Conservation (phyloP, 2,329 filamentous ascomycete genomes). For the Metarhizium humberi region DNA sequence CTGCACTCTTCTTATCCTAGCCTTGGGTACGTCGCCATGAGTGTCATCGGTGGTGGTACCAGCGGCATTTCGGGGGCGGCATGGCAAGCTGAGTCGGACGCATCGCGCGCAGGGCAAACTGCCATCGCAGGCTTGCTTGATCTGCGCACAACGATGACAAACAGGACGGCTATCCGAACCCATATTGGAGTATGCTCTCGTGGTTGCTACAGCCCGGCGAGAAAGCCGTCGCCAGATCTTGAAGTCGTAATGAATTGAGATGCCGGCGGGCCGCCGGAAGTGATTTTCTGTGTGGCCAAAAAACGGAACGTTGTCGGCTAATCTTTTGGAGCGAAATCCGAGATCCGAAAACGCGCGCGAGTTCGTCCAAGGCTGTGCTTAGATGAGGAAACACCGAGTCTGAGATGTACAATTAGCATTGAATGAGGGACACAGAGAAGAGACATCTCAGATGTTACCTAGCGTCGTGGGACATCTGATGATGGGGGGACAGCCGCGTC, state of each 20-base stretch:
- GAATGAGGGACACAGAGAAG: not conserved
- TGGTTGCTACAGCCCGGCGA: not conserved
- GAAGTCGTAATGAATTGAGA: not conserved
- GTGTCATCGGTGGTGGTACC: slow-evolving; percentile 4
- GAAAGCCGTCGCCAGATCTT: not conserved
- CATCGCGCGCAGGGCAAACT: slow-evolving; percentile 23
- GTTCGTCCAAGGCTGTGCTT: not conserved
- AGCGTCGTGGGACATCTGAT: not conserved
- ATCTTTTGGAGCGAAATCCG: not conserved
- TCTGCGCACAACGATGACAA: slow-evolving; percentile 25
- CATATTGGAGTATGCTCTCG: slow-evolving; percentile 10
- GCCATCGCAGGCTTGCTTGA: slow-evolving; percentile 27
- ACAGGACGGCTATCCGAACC: slow-evolving; percentile 19
- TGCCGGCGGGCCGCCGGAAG: not conserved
- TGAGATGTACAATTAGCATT: not conserved
- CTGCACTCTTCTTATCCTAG: slow-evolving; percentile 23
- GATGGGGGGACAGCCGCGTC: not conserved
- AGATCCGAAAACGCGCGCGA: not conserved
- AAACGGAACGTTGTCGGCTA: not conserved
- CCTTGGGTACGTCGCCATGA: slow-evolving; percentile 19
- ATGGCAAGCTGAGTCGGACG: slow-evolving; percentile 22
- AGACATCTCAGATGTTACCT: not conserved
- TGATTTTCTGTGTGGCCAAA: not conserved
- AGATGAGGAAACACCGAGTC: too few relatives aligned
- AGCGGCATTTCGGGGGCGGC: slow-evolving; percentile 16